Evolutionary conservation across 371 early-diverging fungal genomes (phyloP).

Genomic region (Syncephalastrum monosporum): DNA sequence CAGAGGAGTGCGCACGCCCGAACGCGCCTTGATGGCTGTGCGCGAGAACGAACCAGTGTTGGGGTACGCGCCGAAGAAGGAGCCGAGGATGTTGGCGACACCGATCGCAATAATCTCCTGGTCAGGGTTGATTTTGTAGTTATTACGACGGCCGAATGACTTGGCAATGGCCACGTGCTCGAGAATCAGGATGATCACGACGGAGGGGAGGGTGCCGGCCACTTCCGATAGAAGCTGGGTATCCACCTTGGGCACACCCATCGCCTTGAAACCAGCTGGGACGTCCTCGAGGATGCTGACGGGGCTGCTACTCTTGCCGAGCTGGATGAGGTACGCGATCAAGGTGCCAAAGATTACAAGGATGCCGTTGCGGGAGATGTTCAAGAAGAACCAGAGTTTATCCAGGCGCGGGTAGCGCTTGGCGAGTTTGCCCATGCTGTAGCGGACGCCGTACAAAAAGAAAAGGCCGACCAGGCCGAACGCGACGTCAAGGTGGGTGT

Average conservation of each 20-base stretch:
- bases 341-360: constrained; percentile 46
- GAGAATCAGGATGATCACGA: constrained; percentile 70
- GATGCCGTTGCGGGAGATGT: constrained; percentile 50
- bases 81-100: constrained; percentile 72
- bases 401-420: constrained; percentile 44
- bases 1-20: constrained; percentile 83
- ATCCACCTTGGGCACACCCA: constrained; percentile 49
- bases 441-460: constrained; percentile 47
- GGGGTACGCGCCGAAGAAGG: constrained; percentile 71
- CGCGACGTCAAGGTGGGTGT: constrained; percentile 47
- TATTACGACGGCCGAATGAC: constrained; percentile 75
- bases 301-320: constrained; percentile 33
- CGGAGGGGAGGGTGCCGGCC: constrained; percentile 57
- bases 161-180: constrained; percentile 86
- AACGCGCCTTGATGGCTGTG: constrained; percentile 72
- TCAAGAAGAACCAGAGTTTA: constrained; percentile 43
- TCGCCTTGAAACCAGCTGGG: constrained; percentile 66
- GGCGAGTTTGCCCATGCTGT: constrained; percentile 18
- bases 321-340: constrained; percentile 39
- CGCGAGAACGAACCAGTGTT: constrained; percentile 49
- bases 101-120: constrained; percentile 90
- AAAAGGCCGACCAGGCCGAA: constrained; percentile 48
- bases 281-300: constrained; percentile 65
- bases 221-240: constrained; percentile 39
- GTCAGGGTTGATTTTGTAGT: constrained; percentile 61